Evolutionary conservation across 306 rosid genomes (phyloP).

Genomic region (Myrica gale): DNA sequence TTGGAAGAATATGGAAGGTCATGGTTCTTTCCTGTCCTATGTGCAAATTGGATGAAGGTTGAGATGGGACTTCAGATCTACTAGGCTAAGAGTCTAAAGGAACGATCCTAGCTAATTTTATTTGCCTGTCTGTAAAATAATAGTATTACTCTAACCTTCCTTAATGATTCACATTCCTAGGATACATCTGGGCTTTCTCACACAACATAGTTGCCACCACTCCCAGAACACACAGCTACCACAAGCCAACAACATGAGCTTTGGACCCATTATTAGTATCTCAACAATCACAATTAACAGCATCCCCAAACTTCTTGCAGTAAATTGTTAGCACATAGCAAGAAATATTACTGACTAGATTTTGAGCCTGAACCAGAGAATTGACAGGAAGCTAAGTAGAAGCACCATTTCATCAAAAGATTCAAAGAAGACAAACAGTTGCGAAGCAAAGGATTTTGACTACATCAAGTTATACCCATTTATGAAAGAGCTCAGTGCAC

Average conservation of each 20-base stretch:
- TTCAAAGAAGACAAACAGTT: not conserved
- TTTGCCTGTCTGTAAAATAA: not conserved
- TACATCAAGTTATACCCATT: slow-evolving; percentile 31
- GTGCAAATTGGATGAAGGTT: not conserved
- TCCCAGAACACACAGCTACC: not conserved
- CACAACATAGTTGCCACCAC: not conserved
- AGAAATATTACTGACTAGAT: not conserved
- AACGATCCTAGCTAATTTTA: not conserved
- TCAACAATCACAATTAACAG: not conserved
- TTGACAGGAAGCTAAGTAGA: not conserved
- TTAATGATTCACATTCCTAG: not conserved
- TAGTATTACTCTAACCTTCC: not conserved
- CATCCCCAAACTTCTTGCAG: not conserved
- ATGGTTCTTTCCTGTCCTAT: not conserved
- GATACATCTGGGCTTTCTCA: not conserved
- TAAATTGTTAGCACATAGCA: not conserved
- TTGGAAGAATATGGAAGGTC: not conserved
- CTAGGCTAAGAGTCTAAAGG: not conserved
- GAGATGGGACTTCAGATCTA: not conserved
- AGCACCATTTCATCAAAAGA: not conserved
- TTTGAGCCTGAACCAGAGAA: not conserved
- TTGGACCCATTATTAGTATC: not conserved
- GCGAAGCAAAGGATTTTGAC: slow-evolving; percentile 20
- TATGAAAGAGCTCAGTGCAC: slow-evolving; percentile 31
- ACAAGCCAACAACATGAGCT: not conserved